Evolutionary conservation across 1,139 yeast species (phyloP).

Genomic region (Nakaseomyces nivariensis): DNA sequence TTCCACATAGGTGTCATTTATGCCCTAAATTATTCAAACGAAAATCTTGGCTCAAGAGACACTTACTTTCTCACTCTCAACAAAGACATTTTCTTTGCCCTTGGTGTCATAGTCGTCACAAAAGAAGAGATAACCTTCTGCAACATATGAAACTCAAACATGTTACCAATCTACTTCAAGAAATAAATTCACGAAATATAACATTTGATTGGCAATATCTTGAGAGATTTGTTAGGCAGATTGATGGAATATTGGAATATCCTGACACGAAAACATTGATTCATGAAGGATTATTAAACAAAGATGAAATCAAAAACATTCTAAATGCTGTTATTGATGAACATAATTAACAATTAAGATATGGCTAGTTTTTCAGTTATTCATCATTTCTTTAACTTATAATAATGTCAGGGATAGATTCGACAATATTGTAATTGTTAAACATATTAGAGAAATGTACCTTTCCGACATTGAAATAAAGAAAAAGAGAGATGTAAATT

Average conservation of each 20-base stretch:
- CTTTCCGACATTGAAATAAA: too few relatives aligned
- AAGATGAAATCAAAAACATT: conserved; percentile 25
- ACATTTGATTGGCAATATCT: conserved; percentile 8
- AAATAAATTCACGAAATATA: conserved; percentile 15
- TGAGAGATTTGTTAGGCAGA: neutral
- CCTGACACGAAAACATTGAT: conserved; percentile 20
- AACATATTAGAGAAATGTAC: too few relatives aligned
- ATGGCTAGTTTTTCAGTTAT: neutral
- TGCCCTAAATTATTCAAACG: conserved; percentile 71
- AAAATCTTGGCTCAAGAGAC: conserved; percentile 88
- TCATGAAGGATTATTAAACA: conserved; percentile 21
- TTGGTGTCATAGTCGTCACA: conserved; percentile 71
- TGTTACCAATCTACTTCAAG: conserved; percentile 19
- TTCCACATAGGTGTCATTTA: conserved; percentile 61
- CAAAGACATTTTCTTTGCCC: conserved; percentile 79
- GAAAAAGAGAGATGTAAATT: too few relatives aligned
- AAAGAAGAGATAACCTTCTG: conserved; percentile 47
- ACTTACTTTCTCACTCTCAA: conserved; percentile 75
- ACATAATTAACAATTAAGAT: conserved; percentile 7
- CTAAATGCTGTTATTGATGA: conserved; percentile 20
- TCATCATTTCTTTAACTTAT: neutral
- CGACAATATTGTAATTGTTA: too few relatives aligned
- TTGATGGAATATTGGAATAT: conserved; percentile 5
- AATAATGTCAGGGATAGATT: too few relatives aligned
- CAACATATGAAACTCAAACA: conserved; percentile 28